phyloP scores from a whole-genome alignment of 192 early-diverging fungal species.

The Rhizoclosmatium sp. region DNA sequence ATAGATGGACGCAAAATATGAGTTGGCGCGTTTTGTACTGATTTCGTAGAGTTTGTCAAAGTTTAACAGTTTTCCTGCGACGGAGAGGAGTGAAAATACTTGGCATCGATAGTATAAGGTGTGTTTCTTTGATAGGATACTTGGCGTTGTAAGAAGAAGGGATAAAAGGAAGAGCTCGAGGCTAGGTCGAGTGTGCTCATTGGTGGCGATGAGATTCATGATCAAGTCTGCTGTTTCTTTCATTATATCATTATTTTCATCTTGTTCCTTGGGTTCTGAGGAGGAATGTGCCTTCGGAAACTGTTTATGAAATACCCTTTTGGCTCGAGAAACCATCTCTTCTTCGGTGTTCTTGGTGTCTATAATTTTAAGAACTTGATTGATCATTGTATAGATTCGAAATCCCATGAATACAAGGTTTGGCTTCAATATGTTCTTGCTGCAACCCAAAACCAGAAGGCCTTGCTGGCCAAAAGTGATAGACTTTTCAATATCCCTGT shows the following conservation, averaged over 20 bases:
- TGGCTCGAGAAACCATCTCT: neutral
- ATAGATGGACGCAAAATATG: neutral
- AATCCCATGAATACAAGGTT: neutral
- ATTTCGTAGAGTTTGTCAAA: neutral
- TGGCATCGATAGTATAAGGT: neutral
- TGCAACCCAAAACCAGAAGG: slow-evolving; percentile 5
- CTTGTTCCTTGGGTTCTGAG: slow-evolving; percentile 2
- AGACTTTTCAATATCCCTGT: neutral
- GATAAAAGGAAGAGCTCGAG: slow-evolving; percentile 2
- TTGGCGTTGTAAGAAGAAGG: slow-evolving; percentile 8
- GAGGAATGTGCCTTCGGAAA: slow-evolving; percentile 5
- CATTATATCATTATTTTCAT: neutral
- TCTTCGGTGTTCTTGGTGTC: neutral
- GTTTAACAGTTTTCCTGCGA: neutral
- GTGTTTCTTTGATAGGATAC: neutral
- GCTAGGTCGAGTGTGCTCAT: slow-evolving; percentile 10
- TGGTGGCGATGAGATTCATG: neutral
- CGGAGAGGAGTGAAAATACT: neutral
- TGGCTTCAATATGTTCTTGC: neutral
- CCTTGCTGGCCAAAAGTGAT: neutral
- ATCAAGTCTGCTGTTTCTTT: neutral
- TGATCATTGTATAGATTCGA: neutral
- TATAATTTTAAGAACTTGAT: neutral
- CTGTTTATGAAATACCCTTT: neutral
- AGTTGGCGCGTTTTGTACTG: neutral